Percentiles rank a stretch among this genome's conserved stretches.
Conservation (phyloP, 441 rosid genomes). For the Hypseocharis bilobata region DNA sequence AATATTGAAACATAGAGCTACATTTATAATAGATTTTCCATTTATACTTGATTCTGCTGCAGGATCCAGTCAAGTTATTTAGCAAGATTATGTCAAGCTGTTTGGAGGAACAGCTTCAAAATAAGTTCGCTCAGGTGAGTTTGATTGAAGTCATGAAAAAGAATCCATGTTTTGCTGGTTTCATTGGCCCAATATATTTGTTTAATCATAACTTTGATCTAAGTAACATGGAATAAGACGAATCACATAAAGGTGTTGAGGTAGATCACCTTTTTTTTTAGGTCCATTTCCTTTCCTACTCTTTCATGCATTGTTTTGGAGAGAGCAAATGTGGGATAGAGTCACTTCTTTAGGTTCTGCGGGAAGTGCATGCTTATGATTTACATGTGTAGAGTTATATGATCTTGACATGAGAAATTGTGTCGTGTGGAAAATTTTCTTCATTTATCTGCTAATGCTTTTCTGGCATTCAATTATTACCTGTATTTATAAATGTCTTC, state of each 20-base stretch:
- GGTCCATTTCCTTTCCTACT: background rate
- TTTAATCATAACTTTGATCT: too few species aligned
- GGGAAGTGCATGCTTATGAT: background rate
- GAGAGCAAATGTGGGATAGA: background rate
- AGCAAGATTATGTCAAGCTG: constrained; percentile 42
- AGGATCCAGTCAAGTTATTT: constrained; percentile 47
- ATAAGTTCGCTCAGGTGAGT: constrained; percentile 47
- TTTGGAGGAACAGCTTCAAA: constrained; percentile 28
- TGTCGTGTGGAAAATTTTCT: background rate
- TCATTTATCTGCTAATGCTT: background rate
- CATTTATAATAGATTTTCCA: background rate
- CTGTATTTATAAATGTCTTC: background rate
- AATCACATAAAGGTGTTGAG: background rate
- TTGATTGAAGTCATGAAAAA: background rate
- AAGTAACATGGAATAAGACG: too few species aligned
- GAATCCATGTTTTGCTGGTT: background rate
- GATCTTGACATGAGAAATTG: background rate
- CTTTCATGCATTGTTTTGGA: background rate
- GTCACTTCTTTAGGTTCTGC: background rate
- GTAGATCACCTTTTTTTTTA: too few species aligned
- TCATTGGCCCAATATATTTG: background rate
- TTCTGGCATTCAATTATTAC: background rate
- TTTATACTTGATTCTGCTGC: constrained; percentile 8
- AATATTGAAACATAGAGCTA: background rate
- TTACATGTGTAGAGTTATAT: background rate